These are phyloP conservation scores for Geranium rotundifolium DNA, from an alignment of 345 rosid genomes.

Conservation along the genomic window DNA sequence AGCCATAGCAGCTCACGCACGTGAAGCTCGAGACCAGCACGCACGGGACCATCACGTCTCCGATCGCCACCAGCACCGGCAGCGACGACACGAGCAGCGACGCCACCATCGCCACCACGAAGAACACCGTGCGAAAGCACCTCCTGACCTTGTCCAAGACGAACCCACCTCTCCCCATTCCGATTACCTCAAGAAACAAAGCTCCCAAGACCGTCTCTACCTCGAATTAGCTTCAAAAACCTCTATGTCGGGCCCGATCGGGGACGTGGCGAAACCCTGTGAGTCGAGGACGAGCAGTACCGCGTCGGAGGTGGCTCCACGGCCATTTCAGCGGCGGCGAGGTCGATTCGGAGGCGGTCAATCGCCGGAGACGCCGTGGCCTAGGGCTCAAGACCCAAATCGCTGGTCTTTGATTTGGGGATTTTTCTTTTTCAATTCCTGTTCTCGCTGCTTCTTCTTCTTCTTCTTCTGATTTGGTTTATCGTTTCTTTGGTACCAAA, in stretches of 20 bases:
- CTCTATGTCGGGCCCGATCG: background rate
- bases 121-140: constrained; percentile 56
- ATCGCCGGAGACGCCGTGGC: constrained; percentile 1
- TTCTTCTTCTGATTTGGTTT: background rate
- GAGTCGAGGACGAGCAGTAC: background rate
- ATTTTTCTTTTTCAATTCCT: background rate
- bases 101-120: constrained; percentile 85
- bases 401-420: background rate
- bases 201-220: background rate
- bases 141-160: constrained; percentile 58
- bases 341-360: background rate
- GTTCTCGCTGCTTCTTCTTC: background rate
- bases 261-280: constrained; percentile 22
- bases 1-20: constrained; percentile 54
- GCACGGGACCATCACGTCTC: constrained; percentile 54
- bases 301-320: constrained; percentile 8
- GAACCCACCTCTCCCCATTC: constrained; percentile 29
- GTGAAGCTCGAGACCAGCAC: constrained; percentile 66
- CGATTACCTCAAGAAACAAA: constrained; percentile 14
- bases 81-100: constrained; percentile 71
- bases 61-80: constrained; percentile 71
- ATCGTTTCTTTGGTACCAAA: constrained; percentile 6
- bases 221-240: background rate
- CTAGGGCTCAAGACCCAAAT: constrained; percentile 8
- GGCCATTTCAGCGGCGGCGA: constrained; percentile 18